Conservation (phyloP, 108 stramenopile genomes). For the Seminavis robusta region DNA sequence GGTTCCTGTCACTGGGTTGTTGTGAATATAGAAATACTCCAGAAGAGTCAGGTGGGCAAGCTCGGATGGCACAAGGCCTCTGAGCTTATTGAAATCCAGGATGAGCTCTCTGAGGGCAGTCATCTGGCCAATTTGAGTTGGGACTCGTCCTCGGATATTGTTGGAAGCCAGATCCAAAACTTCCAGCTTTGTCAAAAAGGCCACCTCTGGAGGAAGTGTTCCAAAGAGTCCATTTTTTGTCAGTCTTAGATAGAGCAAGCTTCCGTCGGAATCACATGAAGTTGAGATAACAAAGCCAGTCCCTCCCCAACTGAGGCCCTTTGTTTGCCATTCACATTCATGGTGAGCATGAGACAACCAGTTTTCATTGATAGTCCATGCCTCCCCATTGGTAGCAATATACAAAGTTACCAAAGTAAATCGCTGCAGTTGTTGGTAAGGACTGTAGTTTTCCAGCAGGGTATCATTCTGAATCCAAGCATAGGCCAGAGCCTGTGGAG, state of each 20-base stretch:
- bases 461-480: no score
- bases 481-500: no score
- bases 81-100: slow-evolving; percentile 29
- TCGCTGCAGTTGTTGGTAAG: no score
- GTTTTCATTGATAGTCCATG: slow-evolving; percentile 26
- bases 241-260: slow-evolving; percentile 16
- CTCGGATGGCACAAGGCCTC: slow-evolving; percentile 40
- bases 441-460: no score
- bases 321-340: slow-evolving; percentile 52
- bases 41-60: slow-evolving; percentile 31
- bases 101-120: slow-evolving; percentile 36
- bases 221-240: slow-evolving; percentile 37
- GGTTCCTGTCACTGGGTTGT: slow-evolving; percentile 44
- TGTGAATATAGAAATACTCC: slow-evolving; percentile 45
- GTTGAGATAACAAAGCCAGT: no score
- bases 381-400: slow-evolving; percentile 29
- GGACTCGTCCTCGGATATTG: slow-evolving; percentile 36
- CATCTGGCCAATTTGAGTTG: slow-evolving; percentile 32
- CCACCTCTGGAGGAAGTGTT: slow-evolving; percentile 32
- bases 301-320: no score
- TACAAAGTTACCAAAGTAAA: slow-evolving; percentile 44
- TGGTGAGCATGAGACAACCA: slow-evolving; percentile 32
- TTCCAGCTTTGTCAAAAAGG: slow-evolving; percentile 23
- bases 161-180: slow-evolving; percentile 34
- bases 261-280: slow-evolving; percentile 14